Conservation (phyloP, 495 filamentous ascomycete genomes). For the Trichoderma erinaceum region DNA sequence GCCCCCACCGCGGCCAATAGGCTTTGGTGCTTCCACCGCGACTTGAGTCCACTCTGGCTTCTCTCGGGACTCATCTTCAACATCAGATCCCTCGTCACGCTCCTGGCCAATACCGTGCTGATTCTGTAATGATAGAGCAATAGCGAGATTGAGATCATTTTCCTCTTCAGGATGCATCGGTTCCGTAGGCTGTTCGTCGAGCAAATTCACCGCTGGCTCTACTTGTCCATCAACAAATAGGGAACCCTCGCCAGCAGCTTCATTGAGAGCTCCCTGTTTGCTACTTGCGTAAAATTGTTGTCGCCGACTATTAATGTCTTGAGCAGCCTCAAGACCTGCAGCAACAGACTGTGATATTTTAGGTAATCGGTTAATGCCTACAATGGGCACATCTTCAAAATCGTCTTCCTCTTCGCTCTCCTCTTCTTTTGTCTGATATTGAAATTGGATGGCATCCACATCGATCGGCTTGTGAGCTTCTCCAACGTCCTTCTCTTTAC, state of each 20-base stretch:
- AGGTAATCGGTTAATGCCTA: conserved; percentile 84
- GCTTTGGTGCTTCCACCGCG: conserved; percentile 46
- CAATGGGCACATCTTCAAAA: conserved; percentile 94
- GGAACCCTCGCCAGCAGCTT: conserved; percentile 46
- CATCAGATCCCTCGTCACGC: conserved; percentile 31
- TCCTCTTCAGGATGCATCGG: conserved; percentile 54
- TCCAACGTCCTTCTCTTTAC: conserved; percentile 66
- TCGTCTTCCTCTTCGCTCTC: conserved; percentile 66
- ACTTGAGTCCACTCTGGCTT: conserved; percentile 50
- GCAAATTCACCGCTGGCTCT: conserved; percentile 26
- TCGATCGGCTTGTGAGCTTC: conserved; percentile 79
- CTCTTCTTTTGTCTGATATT: conserved; percentile 48
- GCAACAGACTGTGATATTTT: conserved; percentile 33
- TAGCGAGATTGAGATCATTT: conserved; percentile 71
- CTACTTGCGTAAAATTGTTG: conserved; percentile 16
- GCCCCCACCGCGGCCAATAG: conserved; percentile 45
- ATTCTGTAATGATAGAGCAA: conserved; percentile 68
- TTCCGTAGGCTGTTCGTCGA: conserved; percentile 27
- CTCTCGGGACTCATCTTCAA: conserved; percentile 35
- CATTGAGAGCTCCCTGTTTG: neutral
- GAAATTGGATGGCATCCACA: conserved; percentile 65
- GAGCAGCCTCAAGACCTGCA: conserved; percentile 19
- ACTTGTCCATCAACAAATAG: conserved; percentile 58
- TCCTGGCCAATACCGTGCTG: conserved; percentile 30
- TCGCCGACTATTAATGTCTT: neutral